These are phyloP conservation scores for Russula dissimulans DNA, from an alignment of 768 basidiomycete species.

Conservation along the genomic window DNA sequence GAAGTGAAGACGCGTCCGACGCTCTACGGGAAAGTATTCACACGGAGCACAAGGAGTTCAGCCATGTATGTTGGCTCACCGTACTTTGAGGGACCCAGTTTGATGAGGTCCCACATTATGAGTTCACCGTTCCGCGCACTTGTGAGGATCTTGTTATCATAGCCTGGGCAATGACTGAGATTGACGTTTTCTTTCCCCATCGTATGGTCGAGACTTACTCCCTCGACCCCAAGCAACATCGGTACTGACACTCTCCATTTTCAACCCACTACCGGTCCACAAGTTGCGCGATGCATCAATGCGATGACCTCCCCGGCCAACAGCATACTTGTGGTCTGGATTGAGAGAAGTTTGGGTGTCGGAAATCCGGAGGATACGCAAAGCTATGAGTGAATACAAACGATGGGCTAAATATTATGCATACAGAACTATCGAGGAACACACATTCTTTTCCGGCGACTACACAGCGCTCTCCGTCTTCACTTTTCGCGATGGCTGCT, in stretches of 20 bases:
- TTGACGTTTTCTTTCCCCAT: not conserved
- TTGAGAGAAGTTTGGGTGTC: slow-evolving; percentile 34
- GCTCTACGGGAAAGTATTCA: slow-evolving; percentile 35
- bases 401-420: not conserved
- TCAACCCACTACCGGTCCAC: slow-evolving; percentile 71
- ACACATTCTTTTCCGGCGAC: slow-evolving; percentile 75
- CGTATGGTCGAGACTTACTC: slow-evolving; percentile 33
- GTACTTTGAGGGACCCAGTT: slow-evolving; percentile 55
- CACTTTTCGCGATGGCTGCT: slow-evolving; percentile 56
- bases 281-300: slow-evolving; percentile 69
- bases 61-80: slow-evolving; percentile 33
- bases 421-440: slow-evolving; percentile 16
- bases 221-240: slow-evolving; percentile 77
- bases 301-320: slow-evolving; percentile 54
- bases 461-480: slow-evolving; percentile 57
- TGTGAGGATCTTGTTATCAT: slow-evolving; percentile 68
- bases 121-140: slow-evolving; percentile 76
- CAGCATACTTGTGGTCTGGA: slow-evolving; percentile 38
- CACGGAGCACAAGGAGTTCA: not conserved
- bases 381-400: slow-evolving; percentile 17
- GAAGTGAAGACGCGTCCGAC: slow-evolving; percentile 56
- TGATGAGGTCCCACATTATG: slow-evolving; percentile 75
- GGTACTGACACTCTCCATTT: slow-evolving; percentile 69
- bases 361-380: slow-evolving; percentile 40
- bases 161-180: slow-evolving; percentile 34